These are phyloP conservation scores for Termitomyces sp. DNA, from an alignment of 768 basidiomycete species.

Conservation along the genomic window DNA sequence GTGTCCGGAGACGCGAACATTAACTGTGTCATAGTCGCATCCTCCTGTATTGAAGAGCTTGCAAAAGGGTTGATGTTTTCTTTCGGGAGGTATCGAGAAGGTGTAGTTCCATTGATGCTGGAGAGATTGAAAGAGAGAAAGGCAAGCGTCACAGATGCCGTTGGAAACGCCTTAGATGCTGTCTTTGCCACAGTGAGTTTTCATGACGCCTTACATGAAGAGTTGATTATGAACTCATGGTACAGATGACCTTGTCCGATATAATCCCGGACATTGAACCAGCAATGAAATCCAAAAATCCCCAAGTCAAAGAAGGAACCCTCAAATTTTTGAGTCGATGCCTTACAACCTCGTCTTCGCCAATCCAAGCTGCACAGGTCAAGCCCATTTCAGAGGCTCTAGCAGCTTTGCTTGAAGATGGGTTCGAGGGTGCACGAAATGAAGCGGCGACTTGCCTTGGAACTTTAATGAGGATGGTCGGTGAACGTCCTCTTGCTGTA, in stretches of 20 bases:
- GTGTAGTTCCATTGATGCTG: constrained; percentile 70
- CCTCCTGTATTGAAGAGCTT: constrained; percentile 77
- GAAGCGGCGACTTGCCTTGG: constrained; percentile 89
- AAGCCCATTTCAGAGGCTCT: constrained; percentile 79
- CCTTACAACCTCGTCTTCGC: constrained; percentile 61
- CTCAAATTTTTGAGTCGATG: constrained; percentile 81
- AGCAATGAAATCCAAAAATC: constrained; percentile 84
- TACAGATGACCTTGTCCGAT: constrained; percentile 72
- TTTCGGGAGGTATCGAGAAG: constrained; percentile 72
- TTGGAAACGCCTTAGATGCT: constrained; percentile 85
- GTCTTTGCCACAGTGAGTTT: constrained; percentile 72
- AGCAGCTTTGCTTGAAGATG: constrained; percentile 75
- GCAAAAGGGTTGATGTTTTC: constrained; percentile 73
- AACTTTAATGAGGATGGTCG: constrained; percentile 93
- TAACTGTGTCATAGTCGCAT: constrained; percentile 88
- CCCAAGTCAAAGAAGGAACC: constrained; percentile 92
- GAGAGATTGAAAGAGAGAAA: constrained; percentile 95
- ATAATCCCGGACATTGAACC: constrained; percentile 78
- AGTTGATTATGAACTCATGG: constrained; percentile 7
- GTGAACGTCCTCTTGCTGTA: constrained; percentile 86
- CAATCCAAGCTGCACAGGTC: constrained; percentile 70
- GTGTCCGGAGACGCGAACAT: constrained; percentile 91
- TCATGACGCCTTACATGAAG: constrained; percentile 1
- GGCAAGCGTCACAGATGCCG: constrained; percentile 80
- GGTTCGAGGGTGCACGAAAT: constrained; percentile 81